Evolutionary conservation across 805 yeast genomes (phyloP), one percentile per base, ranked within the genome.

Genomic region (Kuraishia floccosa): DNA sequence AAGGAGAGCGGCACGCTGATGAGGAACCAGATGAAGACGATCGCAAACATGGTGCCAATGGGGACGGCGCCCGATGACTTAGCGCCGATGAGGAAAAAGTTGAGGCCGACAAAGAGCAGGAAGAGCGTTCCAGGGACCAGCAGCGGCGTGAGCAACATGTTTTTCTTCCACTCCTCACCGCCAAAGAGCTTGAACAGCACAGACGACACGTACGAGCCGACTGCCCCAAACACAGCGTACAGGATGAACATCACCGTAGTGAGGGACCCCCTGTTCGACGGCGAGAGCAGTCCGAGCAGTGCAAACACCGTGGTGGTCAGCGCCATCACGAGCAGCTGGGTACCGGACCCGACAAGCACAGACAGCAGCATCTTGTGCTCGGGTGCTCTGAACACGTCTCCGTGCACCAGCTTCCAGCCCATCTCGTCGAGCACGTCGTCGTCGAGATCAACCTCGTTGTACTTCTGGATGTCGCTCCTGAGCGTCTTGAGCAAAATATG

Each of bases 381-480:
- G 5, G 35, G 35, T 5, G 35, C 24, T 19, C 35, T 28, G 29
- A 32, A 32, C 10, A 32, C 28, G 20, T 32, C 35, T 38, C 96
- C 97, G 46, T 87, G 93, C 24, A 86, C 78, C 40, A 91, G 67
- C 52, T 91, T 91, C 98, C 98, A 91, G 24, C 98, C 98, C 49
- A 86, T 70, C 52, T 91, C 97, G 47, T 86, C 95, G 39, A 84
- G 76, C 32, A 85, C 72, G 35, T 82, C 94, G 44, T 78, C 85
- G 49, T 82, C 91, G 44, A 89, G 66, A 49, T 82, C 85, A 40
- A 89, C 70, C 50, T 83, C 94, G 50, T 89, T 89, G 58, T 91
- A 91, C 45, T 80, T 76, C 35, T 78, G 68, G 44, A 91, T 83
- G 52, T 91, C 98, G 48, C 72, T 78, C 50, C 73, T 80, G 49